Conservation (phyloP, 495 filamentous ascomycete species). For the Neurospora sublineolata region DNA sequence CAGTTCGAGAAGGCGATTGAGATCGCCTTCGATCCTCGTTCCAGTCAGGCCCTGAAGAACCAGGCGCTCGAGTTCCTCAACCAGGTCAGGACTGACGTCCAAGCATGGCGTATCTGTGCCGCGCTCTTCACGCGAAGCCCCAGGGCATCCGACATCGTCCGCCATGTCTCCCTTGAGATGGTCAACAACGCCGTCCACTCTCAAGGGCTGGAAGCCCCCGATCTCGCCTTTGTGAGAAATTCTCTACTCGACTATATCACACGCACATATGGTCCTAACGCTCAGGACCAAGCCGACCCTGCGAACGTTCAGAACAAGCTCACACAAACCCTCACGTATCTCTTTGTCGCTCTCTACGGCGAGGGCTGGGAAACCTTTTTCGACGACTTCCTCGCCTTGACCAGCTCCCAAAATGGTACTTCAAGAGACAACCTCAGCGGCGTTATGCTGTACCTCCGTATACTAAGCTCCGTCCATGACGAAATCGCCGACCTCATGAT, state of each 20-base stretch:
- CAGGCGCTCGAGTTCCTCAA: constrained; percentile 85
- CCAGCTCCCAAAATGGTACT: constrained; percentile 40
- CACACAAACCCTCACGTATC: constrained; percentile 82
- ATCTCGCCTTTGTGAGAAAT: constrained; percentile 59
- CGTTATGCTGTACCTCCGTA: constrained; percentile 77
- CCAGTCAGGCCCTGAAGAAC: constrained; percentile 60
- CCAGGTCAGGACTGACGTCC: constrained; percentile 63
- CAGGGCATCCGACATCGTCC: constrained; percentile 69
- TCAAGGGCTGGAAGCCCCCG: constrained; percentile 55
- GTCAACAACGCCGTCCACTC: constrained; percentile 79
- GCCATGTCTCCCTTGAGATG: constrained; percentile 78
- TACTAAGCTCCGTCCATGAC: constrained; percentile 81
- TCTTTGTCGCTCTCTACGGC: constrained; percentile 78
- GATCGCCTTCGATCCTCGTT: constrained; percentile 69
- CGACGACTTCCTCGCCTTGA: constrained; percentile 70
- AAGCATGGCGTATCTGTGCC: constrained; percentile 79
- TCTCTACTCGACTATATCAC: constrained; percentile 65
- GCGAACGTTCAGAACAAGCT: constrained; percentile 88
- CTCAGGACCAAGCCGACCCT: constrained; percentile 48
- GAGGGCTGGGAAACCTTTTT: constrained; percentile 78
- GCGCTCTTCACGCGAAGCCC: constrained; percentile 73
- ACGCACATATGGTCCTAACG: constrained; percentile 52
- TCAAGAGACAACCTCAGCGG: constrained; percentile 58
- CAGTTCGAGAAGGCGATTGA: constrained; percentile 89
- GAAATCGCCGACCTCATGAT: constrained; percentile 90